Conservation (phyloP, 257 asterid species). For the Solanum habrochaites region DNA sequence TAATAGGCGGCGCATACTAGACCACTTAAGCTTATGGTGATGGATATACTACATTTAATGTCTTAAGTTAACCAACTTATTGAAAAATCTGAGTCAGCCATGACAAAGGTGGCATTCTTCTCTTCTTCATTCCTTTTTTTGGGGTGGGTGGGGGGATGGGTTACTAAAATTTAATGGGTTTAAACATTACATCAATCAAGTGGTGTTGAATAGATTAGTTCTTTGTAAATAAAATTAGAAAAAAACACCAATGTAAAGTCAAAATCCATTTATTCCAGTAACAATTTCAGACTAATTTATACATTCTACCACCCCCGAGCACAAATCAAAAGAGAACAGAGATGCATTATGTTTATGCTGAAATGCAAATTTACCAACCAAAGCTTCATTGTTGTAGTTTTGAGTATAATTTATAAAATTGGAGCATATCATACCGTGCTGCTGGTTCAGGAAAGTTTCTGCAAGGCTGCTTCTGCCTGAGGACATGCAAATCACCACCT, state of each 20-base stretch:
- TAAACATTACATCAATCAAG: background rate
- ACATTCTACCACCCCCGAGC: background rate
- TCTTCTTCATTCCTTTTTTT: background rate
- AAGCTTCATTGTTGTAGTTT: background rate
- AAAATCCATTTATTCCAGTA: background rate
- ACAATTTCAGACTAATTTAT: background rate
- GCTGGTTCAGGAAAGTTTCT: conserved; percentile 71
- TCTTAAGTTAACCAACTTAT: background rate
- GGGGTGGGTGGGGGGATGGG: background rate
- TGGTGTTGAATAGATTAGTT: background rate
- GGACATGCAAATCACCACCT: conserved; percentile 89
- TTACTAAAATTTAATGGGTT: background rate
- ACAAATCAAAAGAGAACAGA: background rate
- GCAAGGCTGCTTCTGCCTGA: conserved; percentile 78
- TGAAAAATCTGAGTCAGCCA: background rate
- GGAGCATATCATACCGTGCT: conserved; percentile 51
- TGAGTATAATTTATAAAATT: background rate
- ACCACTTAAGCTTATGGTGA: background rate
- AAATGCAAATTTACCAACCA: background rate
- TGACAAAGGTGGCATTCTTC: background rate
- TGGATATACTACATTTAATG: background rate
- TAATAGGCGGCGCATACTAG: background rate
- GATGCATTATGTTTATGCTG: background rate
- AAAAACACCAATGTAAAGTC: background rate
- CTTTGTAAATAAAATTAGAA: background rate